Evolutionary conservation across 140 eudicot genomes (phyloP), one percentile per base, ranked within the genome.

Genomic region (Eryngium alpinum): DNA sequence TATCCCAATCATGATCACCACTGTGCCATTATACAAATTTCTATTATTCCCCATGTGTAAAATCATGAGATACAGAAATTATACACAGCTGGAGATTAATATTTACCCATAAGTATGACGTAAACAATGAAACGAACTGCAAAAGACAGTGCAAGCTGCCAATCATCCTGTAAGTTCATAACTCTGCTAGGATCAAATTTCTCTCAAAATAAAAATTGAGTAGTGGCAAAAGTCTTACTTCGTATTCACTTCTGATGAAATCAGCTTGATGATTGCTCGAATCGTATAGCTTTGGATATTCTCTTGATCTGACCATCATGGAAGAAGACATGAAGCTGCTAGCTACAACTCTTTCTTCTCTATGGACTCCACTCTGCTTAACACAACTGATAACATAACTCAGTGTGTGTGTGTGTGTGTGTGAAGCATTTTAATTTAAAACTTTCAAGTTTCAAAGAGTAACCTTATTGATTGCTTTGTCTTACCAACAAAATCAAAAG

Each of bases 1-100:
- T 1, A 88, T 18, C 14, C 85, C 53, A 15, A 85, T 66, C 83
- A 80, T 38, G 10, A 80, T 18, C 79, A 72, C 38, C 22, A 21
- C 90, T 87, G 84, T 78, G 77, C 5, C 44, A 60, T 38, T 9
- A 34, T 31, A 6, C 27, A 9, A 71, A 31, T 18, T 18, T 31
- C 70, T 60, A 60, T 27, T 7, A 12, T 51, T 15, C 16, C 46
- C 16, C 46, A 53, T 19, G 0, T 18, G 27, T 11, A 50, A 22
- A 29, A 1, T 53, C 16, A 28, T 53, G 19, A 31, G 13, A 24
- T 0, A 38, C 31, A 11, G 7, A 1, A 46, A 27, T 51, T 65
- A 38, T 67, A n/a, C n/a, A n/a, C n/a, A n/a, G n/a, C n/a, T n/a
- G n/a, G n/a, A n/a, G n/a, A n/a, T n/a, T n/a, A n/a, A n/a, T n/a